phyloP scores from a whole-genome alignment of 2,329 filamentous ascomycete genomes.

The Dactylellina cionopaga region DNA sequence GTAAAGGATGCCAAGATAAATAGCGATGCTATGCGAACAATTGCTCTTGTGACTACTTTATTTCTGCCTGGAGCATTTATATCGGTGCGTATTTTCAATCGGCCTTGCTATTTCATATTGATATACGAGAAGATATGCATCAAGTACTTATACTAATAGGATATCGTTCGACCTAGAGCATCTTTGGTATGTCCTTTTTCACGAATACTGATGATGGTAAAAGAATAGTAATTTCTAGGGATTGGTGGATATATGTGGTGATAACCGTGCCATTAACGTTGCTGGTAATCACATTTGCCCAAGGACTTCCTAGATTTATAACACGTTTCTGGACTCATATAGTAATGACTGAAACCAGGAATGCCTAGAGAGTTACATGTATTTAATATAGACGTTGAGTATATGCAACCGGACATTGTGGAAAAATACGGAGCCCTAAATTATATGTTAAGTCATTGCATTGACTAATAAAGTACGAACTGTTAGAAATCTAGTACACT shows the following conservation, averaged over 20 bases:
- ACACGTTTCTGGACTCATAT: no score
- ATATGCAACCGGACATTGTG: no score
- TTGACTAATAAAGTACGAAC: no score
- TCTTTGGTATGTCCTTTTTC: constrained; percentile 8
- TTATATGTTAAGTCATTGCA: no score
- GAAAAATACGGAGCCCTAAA: no score
- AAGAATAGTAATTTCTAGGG: background rate
- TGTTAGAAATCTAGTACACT: no score
- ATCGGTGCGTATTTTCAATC: background rate
- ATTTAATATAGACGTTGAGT: no score
- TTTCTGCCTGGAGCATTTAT: constrained; percentile 1
- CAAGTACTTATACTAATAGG: no score
- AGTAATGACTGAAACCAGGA: no score
- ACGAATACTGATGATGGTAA: background rate
- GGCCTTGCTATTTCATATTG: background rate
- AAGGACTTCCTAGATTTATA: no score
- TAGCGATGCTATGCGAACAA: background rate
- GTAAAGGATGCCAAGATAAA: background rate
- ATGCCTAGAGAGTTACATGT: no score
- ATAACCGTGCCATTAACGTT: background rate
- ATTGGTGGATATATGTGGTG: background rate
- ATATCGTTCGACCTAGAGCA: background rate
- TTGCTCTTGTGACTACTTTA: background rate
- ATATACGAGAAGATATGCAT: background rate
- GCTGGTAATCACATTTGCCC: no score